Conservation (phyloP, 2,329 filamentous ascomycete genomes). For the Penicillium sp. region DNA sequence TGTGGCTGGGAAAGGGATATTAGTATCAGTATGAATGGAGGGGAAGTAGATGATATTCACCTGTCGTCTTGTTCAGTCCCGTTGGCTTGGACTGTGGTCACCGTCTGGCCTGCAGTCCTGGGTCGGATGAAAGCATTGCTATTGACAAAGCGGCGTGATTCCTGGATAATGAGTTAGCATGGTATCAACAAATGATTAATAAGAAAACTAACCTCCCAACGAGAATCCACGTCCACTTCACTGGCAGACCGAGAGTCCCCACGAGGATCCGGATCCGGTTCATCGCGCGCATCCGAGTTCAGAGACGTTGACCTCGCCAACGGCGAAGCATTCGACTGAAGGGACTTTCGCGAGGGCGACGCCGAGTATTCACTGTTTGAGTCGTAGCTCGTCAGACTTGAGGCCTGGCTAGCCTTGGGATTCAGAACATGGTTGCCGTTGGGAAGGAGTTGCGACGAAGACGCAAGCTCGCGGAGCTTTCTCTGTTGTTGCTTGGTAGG, state of each 20-base stretch:
- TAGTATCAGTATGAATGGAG: background rate
- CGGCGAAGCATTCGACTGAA: slow-evolving; percentile 36
- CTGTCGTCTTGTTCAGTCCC: slow-evolving; percentile 31
- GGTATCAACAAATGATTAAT: background rate
- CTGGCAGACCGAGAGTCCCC: slow-evolving; percentile 34
- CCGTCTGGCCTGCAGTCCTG: slow-evolving; percentile 28
- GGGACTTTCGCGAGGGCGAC: slow-evolving; percentile 34
- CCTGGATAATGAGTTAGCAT: slow-evolving; percentile 24
- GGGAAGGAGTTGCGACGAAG: slow-evolving; percentile 63
- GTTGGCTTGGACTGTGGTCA: slow-evolving; percentile 23
- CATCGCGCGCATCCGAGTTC: slow-evolving; percentile 29
- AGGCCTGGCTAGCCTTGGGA: slow-evolving; percentile 27
- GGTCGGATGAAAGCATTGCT: slow-evolving; percentile 30
- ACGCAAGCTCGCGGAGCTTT: slow-evolving; percentile 78
- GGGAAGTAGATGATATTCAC: slow-evolving; percentile 19
- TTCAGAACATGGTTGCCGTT: slow-evolving; percentile 30
- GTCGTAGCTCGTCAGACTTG: slow-evolving; percentile 36
- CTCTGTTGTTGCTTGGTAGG: slow-evolving; percentile 74
- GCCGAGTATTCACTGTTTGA: slow-evolving; percentile 39
- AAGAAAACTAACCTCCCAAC: slow-evolving; percentile 29
- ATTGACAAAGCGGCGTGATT: slow-evolving; percentile 34
- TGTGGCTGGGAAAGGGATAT: slow-evolving; percentile 19
- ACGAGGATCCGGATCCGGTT: slow-evolving; percentile 23
- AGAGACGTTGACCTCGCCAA: slow-evolving; percentile 35
- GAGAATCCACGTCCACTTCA: slow-evolving; percentile 37